Evolutionary conservation across 164 flowering plant genomes (phyloP), one percentile per base, ranked within the genome.

Genomic region (Houttuynia cordata): DNA sequence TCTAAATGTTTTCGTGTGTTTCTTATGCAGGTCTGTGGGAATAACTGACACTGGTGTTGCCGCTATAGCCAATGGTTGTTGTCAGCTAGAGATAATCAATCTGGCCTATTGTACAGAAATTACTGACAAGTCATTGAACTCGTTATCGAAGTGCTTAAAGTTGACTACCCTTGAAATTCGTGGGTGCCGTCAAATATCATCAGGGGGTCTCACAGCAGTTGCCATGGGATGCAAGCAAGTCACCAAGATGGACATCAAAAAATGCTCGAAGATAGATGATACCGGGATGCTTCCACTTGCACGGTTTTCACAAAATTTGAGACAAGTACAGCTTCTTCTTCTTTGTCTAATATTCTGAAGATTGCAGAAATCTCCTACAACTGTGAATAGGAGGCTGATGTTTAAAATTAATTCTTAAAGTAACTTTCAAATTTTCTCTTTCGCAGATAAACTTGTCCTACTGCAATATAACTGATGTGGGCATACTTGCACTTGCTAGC

Each of bases 371-470:
- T 30, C 1, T 12, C 9, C 40, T 18, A 25, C 45, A 34, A 6
- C 40, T 56, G 17, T 23, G 1, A 23, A 10, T 6, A 18, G 37
- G 56, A 24, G 37, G n/a, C 19, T 23, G 17, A 24, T 47, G 15
- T n/a, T n/a, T n/a, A n/a, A n/a, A n/a, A n/a, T n/a, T n/a, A n/a
- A n/a, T n/a, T n/a, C n/a, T n/a, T n/a, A n/a, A n/a, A n/a, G n/a
- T n/a, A n/a, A n/a, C n/a, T n/a, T n/a, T n/a, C n/a, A 21, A 10
- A 8, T 7, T 47, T 17, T 23, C 13, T 10, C 24, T 24, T 24
- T 53, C 69, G 70, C 89, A 91, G 98, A 83, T 91, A 63, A 91
- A 83, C 63, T 64, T 91, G 71, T 91, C 98, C 8, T 83, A 82
- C 57, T 83, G 79, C 63, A 81, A 88, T 8, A 81, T 91, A 10